Conservation (phyloP, 2,329 filamentous ascomycete genomes). For the Cladosporium sp. region DNA sequence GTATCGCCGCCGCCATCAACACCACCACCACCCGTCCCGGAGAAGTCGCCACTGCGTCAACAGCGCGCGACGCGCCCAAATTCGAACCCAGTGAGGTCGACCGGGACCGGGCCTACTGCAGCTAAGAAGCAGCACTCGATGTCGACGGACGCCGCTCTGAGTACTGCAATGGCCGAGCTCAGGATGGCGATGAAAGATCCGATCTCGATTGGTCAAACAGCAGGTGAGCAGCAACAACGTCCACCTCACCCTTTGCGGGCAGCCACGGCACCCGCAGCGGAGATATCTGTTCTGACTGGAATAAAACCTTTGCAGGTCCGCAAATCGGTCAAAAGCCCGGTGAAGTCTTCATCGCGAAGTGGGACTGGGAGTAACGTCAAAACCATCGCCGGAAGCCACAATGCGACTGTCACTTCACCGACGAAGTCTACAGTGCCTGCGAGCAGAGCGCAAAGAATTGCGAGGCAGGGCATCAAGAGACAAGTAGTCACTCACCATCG, state of each 20-base stretch:
- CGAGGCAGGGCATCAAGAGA: not conserved
- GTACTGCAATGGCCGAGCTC: constrained; percentile 5
- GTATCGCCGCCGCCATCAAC: constrained; percentile 3
- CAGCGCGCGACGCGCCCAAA: not conserved
- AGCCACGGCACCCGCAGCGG: constrained; percentile 1
- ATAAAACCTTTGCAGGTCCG: constrained; percentile 11
- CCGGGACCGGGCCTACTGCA: not conserved
- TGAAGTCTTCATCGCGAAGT: constrained; percentile 12
- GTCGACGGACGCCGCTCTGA: constrained; percentile 3
- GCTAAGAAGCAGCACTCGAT: constrained; percentile 7
- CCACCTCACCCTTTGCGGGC: constrained; percentile 2
- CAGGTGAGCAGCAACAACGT: constrained; percentile 12
- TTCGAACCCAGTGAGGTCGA: constrained; percentile 1
- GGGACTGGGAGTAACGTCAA: constrained; percentile 10
- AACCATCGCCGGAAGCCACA: not conserved
- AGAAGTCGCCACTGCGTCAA: constrained; percentile 14
- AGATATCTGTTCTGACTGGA: constrained; percentile 8
- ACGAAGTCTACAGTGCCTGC: not conserved
- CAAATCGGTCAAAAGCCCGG: constrained; percentile 1
- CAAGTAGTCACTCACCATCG: not conserved
- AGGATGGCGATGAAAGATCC: constrained; percentile 11
- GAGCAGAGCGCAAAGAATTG: not conserved
- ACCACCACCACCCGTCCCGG: constrained; percentile 18
- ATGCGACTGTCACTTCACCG: not conserved
- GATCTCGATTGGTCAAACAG: constrained; percentile 3